Evolutionary conservation across 306 rosid genomes (phyloP).

Genomic region (Vigna mungo): DNA sequence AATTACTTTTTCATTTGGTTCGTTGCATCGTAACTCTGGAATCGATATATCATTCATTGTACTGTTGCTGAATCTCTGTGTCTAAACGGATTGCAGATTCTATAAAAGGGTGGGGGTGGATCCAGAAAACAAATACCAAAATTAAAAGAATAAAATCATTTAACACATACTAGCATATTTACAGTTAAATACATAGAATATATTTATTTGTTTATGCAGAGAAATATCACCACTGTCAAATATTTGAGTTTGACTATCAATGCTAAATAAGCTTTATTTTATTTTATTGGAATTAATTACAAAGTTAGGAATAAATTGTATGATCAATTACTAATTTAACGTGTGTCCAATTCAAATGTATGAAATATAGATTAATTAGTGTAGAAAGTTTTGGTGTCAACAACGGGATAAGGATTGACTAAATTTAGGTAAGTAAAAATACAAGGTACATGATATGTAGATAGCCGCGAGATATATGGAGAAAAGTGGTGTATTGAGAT

Average conservation of each 20-base stretch:
- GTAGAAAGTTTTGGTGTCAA: background rate
- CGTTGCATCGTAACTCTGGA: background rate
- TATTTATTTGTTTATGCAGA: background rate
- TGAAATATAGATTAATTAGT: background rate
- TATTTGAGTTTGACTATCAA: background rate
- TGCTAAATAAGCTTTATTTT: background rate
- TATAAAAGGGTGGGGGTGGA: background rate
- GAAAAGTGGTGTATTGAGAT: too few species aligned
- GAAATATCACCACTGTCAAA: background rate
- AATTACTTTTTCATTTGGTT: conserved; percentile 29
- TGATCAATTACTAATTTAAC: background rate
- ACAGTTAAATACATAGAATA: background rate
- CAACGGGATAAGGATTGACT: background rate
- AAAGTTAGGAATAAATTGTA: background rate
- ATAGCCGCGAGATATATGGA: too few species aligned
- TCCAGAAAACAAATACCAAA: background rate
- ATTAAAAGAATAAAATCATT: background rate
- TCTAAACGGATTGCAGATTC: conserved; percentile 24
- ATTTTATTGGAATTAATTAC: background rate
- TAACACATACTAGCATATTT: background rate
- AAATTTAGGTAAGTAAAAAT: background rate
- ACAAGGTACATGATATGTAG: too few species aligned
- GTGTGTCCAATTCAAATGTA: background rate
- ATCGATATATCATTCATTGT: conserved; percentile 5
- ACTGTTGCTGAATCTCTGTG: conserved; percentile 20